These are phyloP conservation scores for Microstegium vimineum DNA, from an alignment of 176 grass and related monocot species.

Conservation along the genomic window DNA sequence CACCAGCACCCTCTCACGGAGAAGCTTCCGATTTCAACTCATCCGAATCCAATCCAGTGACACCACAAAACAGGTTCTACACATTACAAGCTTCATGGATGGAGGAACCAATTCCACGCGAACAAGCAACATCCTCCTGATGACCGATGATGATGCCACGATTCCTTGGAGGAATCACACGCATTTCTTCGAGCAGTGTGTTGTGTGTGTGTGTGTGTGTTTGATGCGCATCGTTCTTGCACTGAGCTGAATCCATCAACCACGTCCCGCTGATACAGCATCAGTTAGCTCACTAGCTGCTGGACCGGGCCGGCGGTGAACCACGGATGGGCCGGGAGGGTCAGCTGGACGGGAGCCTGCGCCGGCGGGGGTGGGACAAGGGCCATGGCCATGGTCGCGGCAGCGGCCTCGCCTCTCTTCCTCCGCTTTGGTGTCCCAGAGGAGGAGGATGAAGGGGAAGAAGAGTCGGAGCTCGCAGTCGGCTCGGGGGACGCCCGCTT, in stretches of 20 bases:
- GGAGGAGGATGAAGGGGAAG: conserved; percentile 27
- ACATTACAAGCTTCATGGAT: background rate
- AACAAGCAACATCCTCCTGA: background rate
- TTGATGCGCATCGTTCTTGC: background rate
- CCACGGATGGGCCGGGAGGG: conserved; percentile 34
- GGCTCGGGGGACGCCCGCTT: conserved; percentile 28
- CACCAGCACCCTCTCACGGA: background rate
- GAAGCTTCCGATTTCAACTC: conserved; percentile 2
- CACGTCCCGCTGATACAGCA: too few relatives aligned
- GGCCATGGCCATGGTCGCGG: conserved; percentile 42
- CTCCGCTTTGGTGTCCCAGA: conserved; percentile 60
- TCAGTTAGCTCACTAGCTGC: conserved; percentile 52
- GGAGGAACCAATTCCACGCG: background rate
- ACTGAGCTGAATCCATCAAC: background rate
- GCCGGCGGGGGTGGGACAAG: background rate
- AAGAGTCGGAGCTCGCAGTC: conserved; percentile 22
- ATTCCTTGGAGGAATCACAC: too few relatives aligned
- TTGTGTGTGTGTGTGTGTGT: too few relatives aligned
- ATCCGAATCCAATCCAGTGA: background rate
- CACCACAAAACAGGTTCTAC: background rate
- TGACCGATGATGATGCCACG: too few relatives aligned
- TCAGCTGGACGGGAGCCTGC: conserved; percentile 31
- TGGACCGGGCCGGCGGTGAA: conserved; percentile 31
- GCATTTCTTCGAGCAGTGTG: background rate
- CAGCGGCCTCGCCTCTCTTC: conserved; percentile 53